These are phyloP conservation scores for Nissolia schottii DNA, from an alignment of 306 rosid species.

Conservation along the genomic window DNA sequence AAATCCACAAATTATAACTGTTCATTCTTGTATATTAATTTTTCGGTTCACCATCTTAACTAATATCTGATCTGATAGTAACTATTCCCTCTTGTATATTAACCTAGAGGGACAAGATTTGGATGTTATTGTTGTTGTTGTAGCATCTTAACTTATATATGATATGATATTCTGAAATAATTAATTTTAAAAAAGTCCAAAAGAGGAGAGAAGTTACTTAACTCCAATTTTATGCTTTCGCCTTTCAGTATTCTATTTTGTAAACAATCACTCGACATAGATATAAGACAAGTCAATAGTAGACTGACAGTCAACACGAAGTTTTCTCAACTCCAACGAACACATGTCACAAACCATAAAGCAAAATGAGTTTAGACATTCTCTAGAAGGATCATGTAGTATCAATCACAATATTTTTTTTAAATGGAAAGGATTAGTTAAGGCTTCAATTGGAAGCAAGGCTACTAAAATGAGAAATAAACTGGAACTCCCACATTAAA, in stretches of 20 bases:
- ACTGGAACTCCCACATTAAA: neutral
- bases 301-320: neutral
- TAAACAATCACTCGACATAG: neutral
- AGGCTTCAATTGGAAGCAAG: neutral
- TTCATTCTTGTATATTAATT: neutral
- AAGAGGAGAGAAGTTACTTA: neutral
- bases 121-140: neutral
- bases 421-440: neutral
- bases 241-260: neutral
- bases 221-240: neutral
- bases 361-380: conserved; percentile 6
- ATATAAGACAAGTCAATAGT: neutral
- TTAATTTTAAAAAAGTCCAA: neutral
- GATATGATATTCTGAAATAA: neutral
- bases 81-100: neutral
- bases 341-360: neutral
- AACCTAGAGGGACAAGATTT: neutral
- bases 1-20: conserved; percentile 7
- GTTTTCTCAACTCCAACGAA: conserved; percentile 13
- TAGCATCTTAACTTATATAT: neutral
- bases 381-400: neutral
- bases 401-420: neutral
- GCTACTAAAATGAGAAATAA: neutral
- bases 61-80: too few species aligned
- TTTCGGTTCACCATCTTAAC: too few species aligned